A percentile compares a stretch with the other conserved stretches of the same genome.
Evolutionary conservation across 148 eudicot species (phyloP).

Genomic region (Rhododendron williamsianum): DNA sequence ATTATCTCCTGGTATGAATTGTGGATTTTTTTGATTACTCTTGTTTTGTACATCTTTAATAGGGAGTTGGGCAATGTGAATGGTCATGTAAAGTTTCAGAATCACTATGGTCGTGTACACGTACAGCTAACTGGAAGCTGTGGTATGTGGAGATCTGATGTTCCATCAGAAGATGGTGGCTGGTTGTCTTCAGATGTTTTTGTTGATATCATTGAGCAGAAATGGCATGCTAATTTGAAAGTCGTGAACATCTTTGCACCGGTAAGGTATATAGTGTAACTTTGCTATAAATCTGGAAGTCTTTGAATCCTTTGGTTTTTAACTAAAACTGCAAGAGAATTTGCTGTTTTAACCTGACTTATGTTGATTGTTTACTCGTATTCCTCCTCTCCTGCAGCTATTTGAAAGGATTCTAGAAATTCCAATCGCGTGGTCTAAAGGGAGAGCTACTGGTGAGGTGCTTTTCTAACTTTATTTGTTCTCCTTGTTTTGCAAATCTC

Average conservation of each 20-base stretch:
- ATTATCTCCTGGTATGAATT: not conserved
- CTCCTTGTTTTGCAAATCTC: not conserved
- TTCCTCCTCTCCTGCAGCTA: constrained; percentile 49
- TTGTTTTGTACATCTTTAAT: constrained; percentile 19
- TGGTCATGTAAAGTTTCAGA: constrained; percentile 84
- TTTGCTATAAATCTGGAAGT: not conserved
- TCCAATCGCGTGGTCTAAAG: constrained; percentile 83
- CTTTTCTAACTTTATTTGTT: constrained; percentile 38
- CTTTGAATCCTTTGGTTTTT: not conserved
- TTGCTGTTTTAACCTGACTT: constrained; percentile 8
- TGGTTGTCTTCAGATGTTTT: constrained; percentile 92
- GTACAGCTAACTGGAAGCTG: constrained; percentile 88
- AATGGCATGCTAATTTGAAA: constrained; percentile 94
- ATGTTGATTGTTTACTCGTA: constrained; percentile 15
- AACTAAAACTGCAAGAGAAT: constrained; percentile 3
- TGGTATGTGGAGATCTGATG: constrained; percentile 82
- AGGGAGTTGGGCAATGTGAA: constrained; percentile 86
- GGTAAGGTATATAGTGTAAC: constrained; percentile 58
- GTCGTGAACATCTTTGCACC: constrained; percentile 79
- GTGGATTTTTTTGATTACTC: constrained; percentile 9
- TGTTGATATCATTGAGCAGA: constrained; percentile 87
- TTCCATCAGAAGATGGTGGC: constrained; percentile 70
- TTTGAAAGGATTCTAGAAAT: constrained; percentile 94
- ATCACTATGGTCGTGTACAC: constrained; percentile 76
- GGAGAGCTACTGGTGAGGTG: constrained; percentile 99